phyloP scores from a whole-genome alignment of 2,329 filamentous ascomycete genomes.

The Talaromyces sp. region DNA sequence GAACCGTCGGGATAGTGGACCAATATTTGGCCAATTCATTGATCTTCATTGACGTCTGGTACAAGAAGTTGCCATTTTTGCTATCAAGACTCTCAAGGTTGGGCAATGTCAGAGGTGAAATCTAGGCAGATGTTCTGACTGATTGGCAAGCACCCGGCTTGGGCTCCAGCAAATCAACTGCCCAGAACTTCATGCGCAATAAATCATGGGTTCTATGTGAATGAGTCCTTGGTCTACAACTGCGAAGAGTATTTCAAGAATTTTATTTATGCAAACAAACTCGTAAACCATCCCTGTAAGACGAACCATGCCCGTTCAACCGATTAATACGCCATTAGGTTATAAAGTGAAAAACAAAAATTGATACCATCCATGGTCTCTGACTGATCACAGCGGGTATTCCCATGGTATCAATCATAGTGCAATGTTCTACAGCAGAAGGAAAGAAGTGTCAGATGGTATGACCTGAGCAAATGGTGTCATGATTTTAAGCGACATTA shows the following conservation, averaged over 20 bases:
- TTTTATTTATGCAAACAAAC: slow-evolving; percentile 10
- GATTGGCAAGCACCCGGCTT: neutral
- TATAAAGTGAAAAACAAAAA: neutral
- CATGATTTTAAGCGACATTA: slow-evolving; percentile 8
- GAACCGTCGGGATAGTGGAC: too few species aligned
- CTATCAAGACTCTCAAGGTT: too few species aligned
- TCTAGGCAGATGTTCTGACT: neutral
- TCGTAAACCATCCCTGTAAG: slow-evolving; percentile 12
- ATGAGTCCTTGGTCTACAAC: neutral
- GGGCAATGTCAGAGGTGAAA: too few species aligned
- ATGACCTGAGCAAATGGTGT: neutral
- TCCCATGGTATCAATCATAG: slow-evolving; percentile 10
- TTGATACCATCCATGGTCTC: neutral
- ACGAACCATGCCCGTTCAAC: slow-evolving; percentile 10
- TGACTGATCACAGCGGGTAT: neutral
- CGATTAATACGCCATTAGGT: slow-evolving; percentile 14
- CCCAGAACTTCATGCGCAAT: too few species aligned
- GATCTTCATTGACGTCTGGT: too few species aligned
- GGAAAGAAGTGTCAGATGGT: neutral
- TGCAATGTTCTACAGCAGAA: slow-evolving; percentile 20
- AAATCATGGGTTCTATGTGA: neutral
- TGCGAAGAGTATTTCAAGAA: neutral
- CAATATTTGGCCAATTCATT: too few species aligned
- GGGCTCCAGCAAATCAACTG: neutral
- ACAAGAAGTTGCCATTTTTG: too few species aligned